Evolutionary conservation across 2,329 filamentous ascomycete genomes (phyloP).

Genomic region (Rosellinia necatrix): DNA sequence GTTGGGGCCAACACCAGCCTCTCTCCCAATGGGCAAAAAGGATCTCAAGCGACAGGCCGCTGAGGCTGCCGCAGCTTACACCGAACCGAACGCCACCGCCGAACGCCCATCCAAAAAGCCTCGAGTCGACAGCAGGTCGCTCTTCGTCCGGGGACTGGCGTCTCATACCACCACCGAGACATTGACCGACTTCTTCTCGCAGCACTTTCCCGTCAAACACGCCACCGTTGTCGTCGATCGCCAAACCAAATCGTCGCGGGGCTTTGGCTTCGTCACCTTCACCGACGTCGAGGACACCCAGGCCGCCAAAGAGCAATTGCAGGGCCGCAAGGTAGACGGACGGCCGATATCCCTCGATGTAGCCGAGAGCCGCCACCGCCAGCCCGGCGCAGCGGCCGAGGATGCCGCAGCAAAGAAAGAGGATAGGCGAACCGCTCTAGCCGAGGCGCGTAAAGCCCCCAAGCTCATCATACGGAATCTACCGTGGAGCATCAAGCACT

Average conservation of each 20-base stretch:
- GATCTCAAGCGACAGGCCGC: constrained; percentile 33
- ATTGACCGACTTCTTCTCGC: constrained; percentile 87
- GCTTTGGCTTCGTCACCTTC: constrained; percentile 97
- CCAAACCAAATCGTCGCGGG: constrained; percentile 82
- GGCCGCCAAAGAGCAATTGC: constrained; percentile 78
- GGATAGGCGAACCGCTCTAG: constrained; percentile 64
- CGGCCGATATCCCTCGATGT: constrained; percentile 84
- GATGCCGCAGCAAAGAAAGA: constrained; percentile 61
- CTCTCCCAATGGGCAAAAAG: constrained; percentile 29
- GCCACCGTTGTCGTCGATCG: constrained; percentile 90
- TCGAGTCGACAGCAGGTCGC: constrained; percentile 67
- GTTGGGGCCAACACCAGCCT: not conserved
- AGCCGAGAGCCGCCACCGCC: constrained; percentile 80
- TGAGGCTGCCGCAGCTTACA: constrained; percentile 20
- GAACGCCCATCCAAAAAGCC: constrained; percentile 57
- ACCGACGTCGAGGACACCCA: constrained; percentile 90
- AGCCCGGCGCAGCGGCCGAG: constrained; percentile 32
- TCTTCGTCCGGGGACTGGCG: constrained; percentile 91
- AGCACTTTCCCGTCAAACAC: constrained; percentile 93
- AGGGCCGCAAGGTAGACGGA: constrained; percentile 77
- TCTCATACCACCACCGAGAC: constrained; percentile 77
- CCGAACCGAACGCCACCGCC: constrained; percentile 31
- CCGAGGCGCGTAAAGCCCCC: constrained; percentile 64
- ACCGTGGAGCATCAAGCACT: constrained; percentile 91
- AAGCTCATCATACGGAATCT: constrained; percentile 91